A percentile compares a stretch with the other conserved stretches of the same genome.
Evolutionary conservation across 768 basidiomycete genomes (phyloP).

Genomic region (Mycena capillaripes): DNA sequence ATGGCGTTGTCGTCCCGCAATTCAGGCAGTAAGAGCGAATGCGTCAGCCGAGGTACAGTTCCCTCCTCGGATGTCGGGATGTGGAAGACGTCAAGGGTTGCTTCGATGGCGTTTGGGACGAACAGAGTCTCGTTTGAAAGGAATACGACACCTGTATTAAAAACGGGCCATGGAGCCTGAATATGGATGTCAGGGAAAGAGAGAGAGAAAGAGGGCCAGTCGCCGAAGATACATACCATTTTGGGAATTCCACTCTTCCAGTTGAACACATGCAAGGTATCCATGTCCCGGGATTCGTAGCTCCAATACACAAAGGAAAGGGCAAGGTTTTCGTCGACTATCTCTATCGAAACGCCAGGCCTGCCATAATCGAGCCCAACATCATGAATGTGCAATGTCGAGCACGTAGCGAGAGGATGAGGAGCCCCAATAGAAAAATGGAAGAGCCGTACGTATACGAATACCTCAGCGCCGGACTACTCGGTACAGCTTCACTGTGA

Average conservation of each 20-base stretch:
- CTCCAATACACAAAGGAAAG: conserved; percentile 17
- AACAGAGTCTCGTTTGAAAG: conserved; percentile 2
- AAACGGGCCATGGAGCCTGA: neutral
- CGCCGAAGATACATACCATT: neutral
- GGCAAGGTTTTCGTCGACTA: conserved; percentile 12
- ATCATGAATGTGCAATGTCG: neutral
- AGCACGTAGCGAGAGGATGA: neutral
- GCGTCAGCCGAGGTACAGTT: too few species aligned
- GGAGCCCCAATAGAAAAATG: conserved; percentile 17
- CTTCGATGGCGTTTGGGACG: conserved; percentile 8
- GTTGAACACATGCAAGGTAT: conserved; percentile 8
- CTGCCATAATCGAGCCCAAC: neutral
- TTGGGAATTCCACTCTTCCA: neutral
- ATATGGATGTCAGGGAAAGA: neutral
- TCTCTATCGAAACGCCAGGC: conserved; percentile 13
- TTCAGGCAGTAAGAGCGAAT: conserved; percentile 3
- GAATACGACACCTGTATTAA: conserved; percentile 22
- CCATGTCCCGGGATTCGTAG: neutral
- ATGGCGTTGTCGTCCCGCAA: neutral
- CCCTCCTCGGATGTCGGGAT: neutral
- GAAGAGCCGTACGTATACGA: neutral
- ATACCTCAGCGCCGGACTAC: too few species aligned
- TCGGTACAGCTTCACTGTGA: neutral
- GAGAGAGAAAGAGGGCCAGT: neutral
- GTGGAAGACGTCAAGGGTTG: conserved; percentile 15